A percentile compares a stretch with the other conserved stretches of the same genome.
Evolutionary conservation across 2,329 filamentous ascomycete species (phyloP).

Genomic region (Xylariaceae sp.): DNA sequence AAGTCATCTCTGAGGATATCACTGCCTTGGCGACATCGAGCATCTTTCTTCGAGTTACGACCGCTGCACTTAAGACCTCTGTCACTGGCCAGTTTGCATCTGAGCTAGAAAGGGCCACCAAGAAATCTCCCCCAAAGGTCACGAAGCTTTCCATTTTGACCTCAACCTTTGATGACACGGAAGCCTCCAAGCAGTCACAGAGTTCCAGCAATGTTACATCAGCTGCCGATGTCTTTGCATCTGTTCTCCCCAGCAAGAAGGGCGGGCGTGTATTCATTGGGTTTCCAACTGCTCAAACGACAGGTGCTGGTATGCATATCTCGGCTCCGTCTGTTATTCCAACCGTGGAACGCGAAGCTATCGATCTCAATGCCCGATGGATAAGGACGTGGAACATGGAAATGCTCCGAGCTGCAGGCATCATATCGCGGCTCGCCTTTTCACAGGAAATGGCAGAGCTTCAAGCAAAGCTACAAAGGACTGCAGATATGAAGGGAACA

Average conservation of each 20-base stretch:
- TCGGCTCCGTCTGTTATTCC: constrained; percentile 95
- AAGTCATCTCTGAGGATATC: constrained; percentile 65
- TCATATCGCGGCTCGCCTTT: constrained; percentile 85
- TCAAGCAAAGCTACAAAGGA: constrained; percentile 53
- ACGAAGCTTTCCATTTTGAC: constrained; percentile 86
- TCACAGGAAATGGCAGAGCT: constrained; percentile 80
- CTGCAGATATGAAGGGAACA: constrained; percentile 39
- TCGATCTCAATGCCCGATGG: constrained; percentile 92
- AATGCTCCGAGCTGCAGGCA: constrained; percentile 84
- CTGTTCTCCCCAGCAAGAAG: constrained; percentile 82
- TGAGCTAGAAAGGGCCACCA: constrained; percentile 91
- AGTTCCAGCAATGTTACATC: constrained; percentile 46
- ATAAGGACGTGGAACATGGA: constrained; percentile 95
- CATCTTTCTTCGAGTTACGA: constrained; percentile 85
- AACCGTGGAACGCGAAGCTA: constrained; percentile 93
- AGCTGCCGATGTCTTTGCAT: constrained; percentile 77
- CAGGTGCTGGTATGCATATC: constrained; percentile 87
- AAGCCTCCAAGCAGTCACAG: constrained; percentile 57
- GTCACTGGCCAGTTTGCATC: constrained; percentile 69
- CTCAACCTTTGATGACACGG: constrained; percentile 80
- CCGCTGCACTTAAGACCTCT: constrained; percentile 74
- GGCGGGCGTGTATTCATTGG: constrained; percentile 92
- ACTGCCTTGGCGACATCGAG: constrained; percentile 67
- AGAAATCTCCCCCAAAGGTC: constrained; percentile 88
- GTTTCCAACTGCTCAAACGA: constrained; percentile 96